A percentile compares a stretch with the other conserved stretches of the same genome.
phyloP scores from a whole-genome alignment of 148 eudicot genomes.

The Dianthus caryophyllus region DNA sequence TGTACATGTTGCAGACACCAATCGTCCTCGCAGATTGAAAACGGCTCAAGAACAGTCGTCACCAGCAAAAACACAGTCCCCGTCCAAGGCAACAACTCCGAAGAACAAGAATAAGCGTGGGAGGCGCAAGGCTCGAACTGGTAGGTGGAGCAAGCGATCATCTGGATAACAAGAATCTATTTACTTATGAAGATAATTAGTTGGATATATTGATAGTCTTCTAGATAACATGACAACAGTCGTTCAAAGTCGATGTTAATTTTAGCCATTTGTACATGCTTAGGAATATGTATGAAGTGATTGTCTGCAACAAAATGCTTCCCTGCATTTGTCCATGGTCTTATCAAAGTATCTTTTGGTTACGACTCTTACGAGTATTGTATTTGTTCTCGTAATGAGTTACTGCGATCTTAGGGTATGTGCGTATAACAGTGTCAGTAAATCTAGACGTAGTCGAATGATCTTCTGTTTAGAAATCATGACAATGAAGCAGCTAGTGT shows the following conservation, averaged over 20 bases:
- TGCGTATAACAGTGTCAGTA: no score
- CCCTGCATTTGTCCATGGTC: slow-evolving; percentile 1
- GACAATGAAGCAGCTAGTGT: slow-evolving; percentile 21
- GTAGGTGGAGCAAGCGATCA: slow-evolving; percentile 42
- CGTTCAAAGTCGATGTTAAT: not conserved
- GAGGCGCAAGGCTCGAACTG: slow-evolving; percentile 45
- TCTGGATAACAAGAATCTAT: slow-evolving; percentile 24
- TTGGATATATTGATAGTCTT: slow-evolving; percentile 1
- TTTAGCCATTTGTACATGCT: slow-evolving; percentile 28
- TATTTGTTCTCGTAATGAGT: no score
- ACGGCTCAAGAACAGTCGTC: slow-evolving; percentile 32
- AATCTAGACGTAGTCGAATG: no score
- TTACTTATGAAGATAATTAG: slow-evolving; percentile 1
- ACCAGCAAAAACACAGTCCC: slow-evolving; percentile 36
- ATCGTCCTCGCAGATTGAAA: slow-evolving; percentile 15
- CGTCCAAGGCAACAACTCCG: slow-evolving; percentile 33
- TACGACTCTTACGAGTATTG: no score
- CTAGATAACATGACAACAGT: slow-evolving; percentile 14
- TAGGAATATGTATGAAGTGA: slow-evolving; percentile 4
- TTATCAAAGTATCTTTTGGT: no score
- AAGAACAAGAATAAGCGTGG: slow-evolving; percentile 49
- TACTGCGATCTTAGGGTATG: no score
- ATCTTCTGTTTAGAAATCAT: no score
- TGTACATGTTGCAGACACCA: slow-evolving; percentile 21
- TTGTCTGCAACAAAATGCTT: slow-evolving; percentile 10